phyloP scores from a whole-genome alignment of 1,284 basidiomycete genomes.

The Mycena citricolor region DNA sequence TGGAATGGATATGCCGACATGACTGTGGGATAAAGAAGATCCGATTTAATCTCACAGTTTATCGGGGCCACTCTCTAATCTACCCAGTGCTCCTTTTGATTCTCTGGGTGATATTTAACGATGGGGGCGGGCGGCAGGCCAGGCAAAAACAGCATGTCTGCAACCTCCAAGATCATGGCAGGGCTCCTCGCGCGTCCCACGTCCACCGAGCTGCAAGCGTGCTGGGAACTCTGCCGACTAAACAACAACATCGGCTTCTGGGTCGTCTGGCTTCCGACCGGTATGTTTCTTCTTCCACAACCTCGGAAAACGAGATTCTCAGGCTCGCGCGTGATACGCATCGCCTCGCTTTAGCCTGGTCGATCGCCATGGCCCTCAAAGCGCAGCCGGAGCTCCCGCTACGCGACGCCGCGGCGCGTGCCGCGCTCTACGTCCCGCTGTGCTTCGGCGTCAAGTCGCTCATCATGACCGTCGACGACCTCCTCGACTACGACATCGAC shows the following conservation, averaged over 20 bases:
- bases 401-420: slow-evolving; percentile 17
- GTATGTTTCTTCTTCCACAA: slow-evolving; percentile 14
- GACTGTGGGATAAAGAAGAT: too few relatives aligned
- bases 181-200: slow-evolving; percentile 19
- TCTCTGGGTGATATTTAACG: too few relatives aligned
- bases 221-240: slow-evolving; percentile 34
- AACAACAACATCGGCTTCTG: slow-evolving; percentile 35
- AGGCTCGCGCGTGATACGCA: too few relatives aligned
- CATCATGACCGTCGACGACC: slow-evolving; percentile 36
- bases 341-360: slow-evolving; percentile 27
- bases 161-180: neutral
- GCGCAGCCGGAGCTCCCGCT: slow-evolving; percentile 26
- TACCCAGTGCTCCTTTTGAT: too few relatives aligned
- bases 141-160: neutral
- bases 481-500: slow-evolving; percentile 33
- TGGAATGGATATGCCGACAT: too few relatives aligned
- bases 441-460: slow-evolving; percentile 35
- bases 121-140: too few relatives aligned
- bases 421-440: slow-evolving; percentile 28
- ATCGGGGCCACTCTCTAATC: too few relatives aligned
- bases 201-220: slow-evolving; percentile 26
- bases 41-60: too few relatives aligned
- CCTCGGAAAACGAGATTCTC: neutral
- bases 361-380: slow-evolving; percentile 32
- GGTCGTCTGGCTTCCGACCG: slow-evolving; percentile 33